Conservation (phyloP, 2,329 filamentous ascomycete genomes). For the Fusarium virguliforme region DNA sequence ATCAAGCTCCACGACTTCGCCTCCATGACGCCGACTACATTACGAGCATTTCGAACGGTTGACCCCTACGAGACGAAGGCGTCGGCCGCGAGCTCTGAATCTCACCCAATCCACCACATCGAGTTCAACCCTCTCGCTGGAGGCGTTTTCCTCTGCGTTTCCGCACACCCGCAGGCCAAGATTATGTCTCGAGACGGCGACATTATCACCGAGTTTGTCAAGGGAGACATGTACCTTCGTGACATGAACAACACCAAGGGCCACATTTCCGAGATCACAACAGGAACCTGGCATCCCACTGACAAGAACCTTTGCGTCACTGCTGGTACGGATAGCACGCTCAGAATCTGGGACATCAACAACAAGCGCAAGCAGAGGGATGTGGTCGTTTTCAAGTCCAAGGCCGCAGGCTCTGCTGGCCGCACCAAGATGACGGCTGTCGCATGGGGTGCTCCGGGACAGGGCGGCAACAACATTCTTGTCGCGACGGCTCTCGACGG, state of each 20-base stretch:
- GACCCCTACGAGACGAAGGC: slow-evolving; percentile 86
- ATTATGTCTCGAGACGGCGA: slow-evolving; percentile 93
- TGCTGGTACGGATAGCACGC: slow-evolving; percentile 93
- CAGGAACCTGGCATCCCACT: slow-evolving; percentile 91
- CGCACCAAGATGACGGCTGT: slow-evolving; percentile 95
- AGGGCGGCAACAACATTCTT: slow-evolving; percentile 85
- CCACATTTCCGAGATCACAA: slow-evolving; percentile 92
- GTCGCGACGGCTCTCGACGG: slow-evolving; percentile 90
- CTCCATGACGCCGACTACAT: slow-evolving; percentile 93
- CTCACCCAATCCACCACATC: slow-evolving; percentile 89
- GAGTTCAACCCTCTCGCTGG: slow-evolving; percentile 89
- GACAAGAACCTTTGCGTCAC: slow-evolving; percentile 90
- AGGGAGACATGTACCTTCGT: slow-evolving; percentile 97
- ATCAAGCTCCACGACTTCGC: slow-evolving; percentile 96
- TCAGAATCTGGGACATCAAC: slow-evolving; percentile 98
- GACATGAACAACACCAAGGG: slow-evolving; percentile 99
- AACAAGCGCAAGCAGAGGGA: slow-evolving; percentile 91
- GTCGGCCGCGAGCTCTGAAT: slow-evolving; percentile 79
- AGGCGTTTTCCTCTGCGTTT: slow-evolving; percentile 86
- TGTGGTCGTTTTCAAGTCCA: slow-evolving; percentile 96
- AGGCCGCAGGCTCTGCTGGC: slow-evolving; percentile 87
- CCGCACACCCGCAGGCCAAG: slow-evolving; percentile 91
- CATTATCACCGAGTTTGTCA: slow-evolving; percentile 88
- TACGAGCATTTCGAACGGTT: slow-evolving; percentile 92
- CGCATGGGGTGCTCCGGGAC: slow-evolving; percentile 83